Conservation (phyloP, 1,284 basidiomycete genomes). For the Austropuccinia psidii region DNA sequence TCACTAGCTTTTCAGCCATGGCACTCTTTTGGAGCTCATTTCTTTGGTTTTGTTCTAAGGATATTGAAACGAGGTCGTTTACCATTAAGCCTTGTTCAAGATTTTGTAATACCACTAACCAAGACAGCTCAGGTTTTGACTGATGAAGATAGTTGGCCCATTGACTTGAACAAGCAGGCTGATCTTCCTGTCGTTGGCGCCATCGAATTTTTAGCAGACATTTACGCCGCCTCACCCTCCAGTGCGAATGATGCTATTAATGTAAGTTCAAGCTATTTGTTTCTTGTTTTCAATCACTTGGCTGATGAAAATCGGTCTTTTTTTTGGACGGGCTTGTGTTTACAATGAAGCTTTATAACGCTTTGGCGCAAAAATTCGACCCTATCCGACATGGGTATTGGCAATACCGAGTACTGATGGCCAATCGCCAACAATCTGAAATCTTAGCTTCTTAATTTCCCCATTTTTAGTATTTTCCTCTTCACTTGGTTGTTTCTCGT, state of each 20-base stretch:
- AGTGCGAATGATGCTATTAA: constrained; percentile 46
- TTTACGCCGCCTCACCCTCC: constrained; percentile 56
- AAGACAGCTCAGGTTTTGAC: constrained; percentile 40
- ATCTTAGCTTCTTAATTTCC: no score
- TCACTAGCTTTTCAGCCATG: not conserved
- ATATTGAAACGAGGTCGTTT: constrained; percentile 57
- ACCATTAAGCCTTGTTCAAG: constrained; percentile 55
- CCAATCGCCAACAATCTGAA: no score
- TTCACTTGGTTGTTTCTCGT: no score
- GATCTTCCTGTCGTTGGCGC: constrained; percentile 67
- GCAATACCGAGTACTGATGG: no score
- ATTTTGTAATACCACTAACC: constrained; percentile 57
- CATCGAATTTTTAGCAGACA: constrained; percentile 77
- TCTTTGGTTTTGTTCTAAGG: constrained; percentile 43
- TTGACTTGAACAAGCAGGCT: constrained; percentile 59
- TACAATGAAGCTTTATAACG: constrained; percentile 58
- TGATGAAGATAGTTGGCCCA: constrained; percentile 45
- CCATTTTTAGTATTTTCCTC: no score
- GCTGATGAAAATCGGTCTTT: not conserved
- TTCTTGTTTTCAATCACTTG: not conserved
- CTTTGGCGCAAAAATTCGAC: constrained; percentile 64
- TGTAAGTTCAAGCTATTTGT: constrained; percentile 18
- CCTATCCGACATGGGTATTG: constrained; percentile 65
- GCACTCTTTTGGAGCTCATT: not conserved
- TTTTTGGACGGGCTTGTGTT: constrained; percentile 37